phyloP scores from a whole-genome alignment of 2,329 filamentous ascomycete genomes.

The Cladophialophora chaetospira region DNA sequence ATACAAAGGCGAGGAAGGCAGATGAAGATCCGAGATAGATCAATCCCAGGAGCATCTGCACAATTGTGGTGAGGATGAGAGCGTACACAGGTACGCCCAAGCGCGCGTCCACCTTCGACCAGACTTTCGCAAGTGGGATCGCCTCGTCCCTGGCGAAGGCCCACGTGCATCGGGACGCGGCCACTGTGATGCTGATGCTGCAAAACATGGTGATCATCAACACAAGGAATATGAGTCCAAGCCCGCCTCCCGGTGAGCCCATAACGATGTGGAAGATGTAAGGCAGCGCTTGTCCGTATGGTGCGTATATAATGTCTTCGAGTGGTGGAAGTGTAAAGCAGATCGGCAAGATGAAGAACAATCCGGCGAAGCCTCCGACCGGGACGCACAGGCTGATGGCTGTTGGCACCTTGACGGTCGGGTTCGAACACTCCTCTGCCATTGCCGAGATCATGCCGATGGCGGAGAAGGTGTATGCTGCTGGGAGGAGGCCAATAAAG shows the following conservation, averaged over 20 bases:
- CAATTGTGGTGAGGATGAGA: constrained; percentile 63
- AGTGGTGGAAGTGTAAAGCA: constrained; percentile 54
- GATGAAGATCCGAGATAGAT: constrained; percentile 53
- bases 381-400: constrained; percentile 57
- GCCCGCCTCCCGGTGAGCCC: constrained; percentile 51
- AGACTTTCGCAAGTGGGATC: constrained; percentile 62
- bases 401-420: constrained; percentile 55
- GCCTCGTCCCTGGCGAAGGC: constrained; percentile 74
- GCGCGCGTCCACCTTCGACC: constrained; percentile 60
- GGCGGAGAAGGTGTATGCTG: constrained; percentile 61
- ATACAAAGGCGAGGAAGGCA: constrained; percentile 54
- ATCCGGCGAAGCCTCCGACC: constrained; percentile 55
- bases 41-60: constrained; percentile 53
- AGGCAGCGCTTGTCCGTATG: constrained; percentile 52
- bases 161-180: constrained; percentile 58
- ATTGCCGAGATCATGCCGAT: constrained; percentile 65
- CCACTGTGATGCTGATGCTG: constrained; percentile 56
- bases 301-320: constrained; percentile 48
- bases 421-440: constrained; percentile 61
- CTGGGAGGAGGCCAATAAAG: constrained; percentile 63
- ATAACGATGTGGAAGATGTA: constrained; percentile 55
- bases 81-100: constrained; percentile 70
- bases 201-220: constrained; percentile 56
- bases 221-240: constrained; percentile 53
- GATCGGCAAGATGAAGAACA: constrained; percentile 59